Conservation (phyloP, 164 flowering plant species). For the Annona squamosa region DNA sequence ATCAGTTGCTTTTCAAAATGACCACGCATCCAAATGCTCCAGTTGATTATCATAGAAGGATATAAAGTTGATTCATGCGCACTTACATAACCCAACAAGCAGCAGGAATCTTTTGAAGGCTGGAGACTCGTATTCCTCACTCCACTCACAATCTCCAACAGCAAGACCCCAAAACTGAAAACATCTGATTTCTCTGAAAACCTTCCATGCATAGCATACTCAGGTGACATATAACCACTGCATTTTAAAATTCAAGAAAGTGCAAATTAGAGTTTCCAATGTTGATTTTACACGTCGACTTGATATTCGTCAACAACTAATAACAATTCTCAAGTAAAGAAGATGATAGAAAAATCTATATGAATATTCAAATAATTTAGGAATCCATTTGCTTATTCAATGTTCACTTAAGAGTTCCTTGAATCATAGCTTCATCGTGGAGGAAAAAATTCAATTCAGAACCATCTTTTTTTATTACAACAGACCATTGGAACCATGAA, state of each 20-base stretch:
- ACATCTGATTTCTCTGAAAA: conserved; percentile 13
- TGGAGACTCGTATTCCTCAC: conserved; percentile 25
- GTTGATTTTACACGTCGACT: neutral
- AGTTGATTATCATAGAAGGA: neutral
- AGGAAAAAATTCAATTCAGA: neutral
- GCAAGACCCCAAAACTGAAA: conserved; percentile 9
- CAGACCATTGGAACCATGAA: neutral
- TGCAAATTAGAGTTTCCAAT: no score
- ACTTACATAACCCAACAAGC: conserved; percentile 4
- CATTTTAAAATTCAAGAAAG: neutral
- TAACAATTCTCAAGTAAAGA: neutral
- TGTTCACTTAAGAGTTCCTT: neutral
- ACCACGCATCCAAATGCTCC: neutral
- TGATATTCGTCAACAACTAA: neutral
- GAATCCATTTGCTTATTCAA: neutral
- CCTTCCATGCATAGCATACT: conserved; percentile 10
- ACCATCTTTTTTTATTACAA: neutral
- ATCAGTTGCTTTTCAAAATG: neutral
- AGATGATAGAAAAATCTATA: neutral
- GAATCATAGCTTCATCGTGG: neutral
- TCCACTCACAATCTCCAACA: conserved; percentile 14
- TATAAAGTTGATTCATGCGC: neutral
- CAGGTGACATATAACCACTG: conserved; percentile 14
- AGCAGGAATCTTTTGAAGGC: neutral
- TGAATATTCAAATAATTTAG: neutral